Evolutionary conservation across 768 basidiomycete species (phyloP).

Genomic region (Kwoniella shandongensis): DNA sequence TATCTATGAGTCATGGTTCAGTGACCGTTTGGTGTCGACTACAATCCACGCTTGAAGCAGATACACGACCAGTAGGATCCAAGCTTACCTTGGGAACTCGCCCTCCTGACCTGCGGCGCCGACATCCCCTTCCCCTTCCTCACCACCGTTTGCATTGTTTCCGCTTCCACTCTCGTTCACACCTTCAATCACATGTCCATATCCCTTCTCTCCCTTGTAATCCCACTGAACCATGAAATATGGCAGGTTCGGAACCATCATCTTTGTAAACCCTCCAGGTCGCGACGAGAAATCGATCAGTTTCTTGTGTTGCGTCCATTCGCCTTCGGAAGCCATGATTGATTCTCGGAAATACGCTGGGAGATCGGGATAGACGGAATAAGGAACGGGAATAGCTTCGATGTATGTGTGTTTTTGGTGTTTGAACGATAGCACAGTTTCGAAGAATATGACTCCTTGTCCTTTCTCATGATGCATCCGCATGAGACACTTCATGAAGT

Average conservation of each 20-base stretch:
- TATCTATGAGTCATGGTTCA: conserved; percentile 60
- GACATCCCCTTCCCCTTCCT: conserved; percentile 60
- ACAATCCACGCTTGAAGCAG: not conserved
- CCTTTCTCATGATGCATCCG: conserved; percentile 89
- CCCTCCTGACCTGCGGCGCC: conserved; percentile 81
- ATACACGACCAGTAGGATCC: not conserved
- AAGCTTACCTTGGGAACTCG: conserved; percentile 76
- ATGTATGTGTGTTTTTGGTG: conserved; percentile 89
- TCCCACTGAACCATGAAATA: conserved; percentile 99
- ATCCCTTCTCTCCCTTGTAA: conserved; percentile 95
- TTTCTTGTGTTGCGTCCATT: conserved; percentile 99
- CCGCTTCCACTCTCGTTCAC: conserved; percentile 54
- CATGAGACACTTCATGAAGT: conserved; percentile 90
- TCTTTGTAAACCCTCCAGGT: conserved; percentile 88
- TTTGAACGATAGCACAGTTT: conserved; percentile 83
- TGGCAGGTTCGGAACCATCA: conserved; percentile 93
- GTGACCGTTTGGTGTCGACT: not conserved
- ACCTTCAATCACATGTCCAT: conserved; percentile 97
- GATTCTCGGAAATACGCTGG: conserved; percentile 98
- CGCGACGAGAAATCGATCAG: conserved; percentile 87
- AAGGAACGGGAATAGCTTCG: conserved; percentile 89
- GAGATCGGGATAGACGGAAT: conserved; percentile 78
- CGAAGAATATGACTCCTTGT: conserved; percentile 92
- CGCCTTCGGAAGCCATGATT: conserved; percentile 84
- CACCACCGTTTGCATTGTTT: conserved; percentile 59